Base-by-base conservation (phyloP, 352 stramenopile species). In the Phytophthora podocarpi region DNA sequence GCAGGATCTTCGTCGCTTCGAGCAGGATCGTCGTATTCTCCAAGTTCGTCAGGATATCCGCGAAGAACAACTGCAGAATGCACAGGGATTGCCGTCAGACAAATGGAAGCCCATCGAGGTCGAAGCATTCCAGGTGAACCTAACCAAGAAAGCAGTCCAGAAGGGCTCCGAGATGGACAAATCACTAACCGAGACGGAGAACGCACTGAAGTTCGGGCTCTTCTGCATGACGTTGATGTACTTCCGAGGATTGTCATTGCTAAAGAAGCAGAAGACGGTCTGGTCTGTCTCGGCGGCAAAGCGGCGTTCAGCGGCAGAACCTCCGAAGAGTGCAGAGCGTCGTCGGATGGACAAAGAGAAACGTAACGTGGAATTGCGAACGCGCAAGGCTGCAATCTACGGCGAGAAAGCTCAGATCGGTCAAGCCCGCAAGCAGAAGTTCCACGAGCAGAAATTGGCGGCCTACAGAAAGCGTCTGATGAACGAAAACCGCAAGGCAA, bases 221-320 rank as follows among this genome's bases (percentile, higher is more conserved):
- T 99, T 99, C 60, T 97, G 79, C 70, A 88, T 99, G 67, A 98
- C 93, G 28, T 81, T 99, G 36, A 97, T 98, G 93, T 98, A 98
- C 72, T 99, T 99, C 48, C 82, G 92, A 37, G 91, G 89, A 4
- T 76, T 98, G 47, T 90, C 89, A 11, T 59, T 97, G 49, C 72
- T 98, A 11, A 85, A 86, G 50, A 84, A 92, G 28, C 90, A 98
- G 59, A 87, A 94, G 40, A 72, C 64, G 2, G 65, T 81, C 9
- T 98, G 88, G 89, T 89, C 78, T 5, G 71, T 78, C 32, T 82
- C 70, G 0, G 55, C 60, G 2, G 55, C 62, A 46, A 76, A 85
- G 30, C 52, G 61, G 3, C 30, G 30, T 27, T 27, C 26, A 27
- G 40, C 35, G 7, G 35, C 48, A 16, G 46, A 57, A 15, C 47